Evolutionary conservation across 148 eudicot species (phyloP).

Genomic region (Euryodendron excelsum): DNA sequence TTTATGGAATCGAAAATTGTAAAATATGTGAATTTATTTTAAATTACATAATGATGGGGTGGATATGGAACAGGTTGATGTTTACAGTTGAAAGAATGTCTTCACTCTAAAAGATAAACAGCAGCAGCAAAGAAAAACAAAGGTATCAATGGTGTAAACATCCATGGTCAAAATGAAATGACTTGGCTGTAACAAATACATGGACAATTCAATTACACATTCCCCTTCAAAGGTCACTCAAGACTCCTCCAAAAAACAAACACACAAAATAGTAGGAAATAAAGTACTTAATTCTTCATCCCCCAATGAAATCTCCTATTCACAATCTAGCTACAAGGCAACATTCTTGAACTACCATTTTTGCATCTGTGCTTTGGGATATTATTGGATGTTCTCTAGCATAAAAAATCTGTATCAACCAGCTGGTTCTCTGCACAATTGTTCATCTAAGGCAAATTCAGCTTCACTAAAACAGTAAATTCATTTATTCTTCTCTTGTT

Average conservation of each 20-base stretch:
- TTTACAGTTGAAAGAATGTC: not conserved
- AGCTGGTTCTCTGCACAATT: not conserved
- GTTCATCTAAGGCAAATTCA: not conserved
- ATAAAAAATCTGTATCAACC: no score
- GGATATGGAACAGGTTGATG: no score
- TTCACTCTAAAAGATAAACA: not conserved
- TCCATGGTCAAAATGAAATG: not conserved
- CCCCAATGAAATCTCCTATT: not conserved
- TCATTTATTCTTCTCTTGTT: slow-evolving; percentile 17
- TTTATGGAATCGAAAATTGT: no score
- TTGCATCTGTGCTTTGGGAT: no score
- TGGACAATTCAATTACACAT: not conserved
- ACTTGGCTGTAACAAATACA: not conserved
- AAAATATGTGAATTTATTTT: no score
- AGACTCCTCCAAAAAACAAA: not conserved
- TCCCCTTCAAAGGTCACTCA: not conserved
- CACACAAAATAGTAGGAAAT: not conserved
- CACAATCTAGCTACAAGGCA: not conserved
- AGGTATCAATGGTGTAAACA: not conserved
- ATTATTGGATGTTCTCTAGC: no score
- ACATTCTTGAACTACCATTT: not conserved
- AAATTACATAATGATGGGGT: no score
- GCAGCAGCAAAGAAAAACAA: not conserved
- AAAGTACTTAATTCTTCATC: not conserved
- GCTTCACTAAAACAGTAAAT: not conserved